These are phyloP conservation scores for Boletus sp. DNA, from an alignment of 1,284 basidiomycete species.

Conservation along the genomic window DNA sequence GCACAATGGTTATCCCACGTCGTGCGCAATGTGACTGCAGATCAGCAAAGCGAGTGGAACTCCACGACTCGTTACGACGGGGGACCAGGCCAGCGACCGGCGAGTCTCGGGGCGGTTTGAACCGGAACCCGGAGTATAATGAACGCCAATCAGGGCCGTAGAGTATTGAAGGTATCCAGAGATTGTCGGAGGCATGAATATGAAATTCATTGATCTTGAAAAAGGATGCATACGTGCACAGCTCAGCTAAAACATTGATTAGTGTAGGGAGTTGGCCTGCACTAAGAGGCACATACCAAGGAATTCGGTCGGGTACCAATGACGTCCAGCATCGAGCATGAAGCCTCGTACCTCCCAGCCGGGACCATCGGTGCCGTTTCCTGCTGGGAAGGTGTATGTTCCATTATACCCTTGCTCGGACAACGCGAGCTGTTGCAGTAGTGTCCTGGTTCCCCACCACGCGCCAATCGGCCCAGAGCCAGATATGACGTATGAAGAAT, in stretches of 20 bases:
- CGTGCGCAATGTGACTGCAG: conserved; percentile 33
- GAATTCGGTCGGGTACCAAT: conserved; percentile 34
- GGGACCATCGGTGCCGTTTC: conserved; percentile 33
- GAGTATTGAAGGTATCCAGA: conserved; percentile 34
- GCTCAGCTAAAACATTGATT: conserved; percentile 26
- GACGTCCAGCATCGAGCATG: conserved; percentile 38
- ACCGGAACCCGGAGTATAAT: conserved; percentile 38
- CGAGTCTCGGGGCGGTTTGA: conserved; percentile 30
- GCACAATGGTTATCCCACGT: conserved; percentile 34
- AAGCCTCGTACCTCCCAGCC: conserved; percentile 40
- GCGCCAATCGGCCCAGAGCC: conserved; percentile 32
- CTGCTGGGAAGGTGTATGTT: conserved; percentile 25
- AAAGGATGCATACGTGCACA: conserved; percentile 39
- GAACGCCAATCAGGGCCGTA: conserved; percentile 31
- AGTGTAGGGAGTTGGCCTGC: not conserved
- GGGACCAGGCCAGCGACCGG: conserved; percentile 29
- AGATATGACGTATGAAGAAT: conserved; percentile 28
- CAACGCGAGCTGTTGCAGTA: conserved; percentile 35
- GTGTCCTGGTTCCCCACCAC: conserved; percentile 40
- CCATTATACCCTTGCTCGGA: conserved; percentile 11
- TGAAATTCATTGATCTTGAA: conserved; percentile 38
- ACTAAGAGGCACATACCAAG: conserved; percentile 23
- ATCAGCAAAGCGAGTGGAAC: conserved; percentile 22
- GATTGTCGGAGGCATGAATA: conserved; percentile 36
- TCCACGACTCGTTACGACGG: conserved; percentile 36